Evolutionary conservation across 2,329 filamentous ascomycete species (phyloP).

Genomic region (Trichoderma aggressivum): DNA sequence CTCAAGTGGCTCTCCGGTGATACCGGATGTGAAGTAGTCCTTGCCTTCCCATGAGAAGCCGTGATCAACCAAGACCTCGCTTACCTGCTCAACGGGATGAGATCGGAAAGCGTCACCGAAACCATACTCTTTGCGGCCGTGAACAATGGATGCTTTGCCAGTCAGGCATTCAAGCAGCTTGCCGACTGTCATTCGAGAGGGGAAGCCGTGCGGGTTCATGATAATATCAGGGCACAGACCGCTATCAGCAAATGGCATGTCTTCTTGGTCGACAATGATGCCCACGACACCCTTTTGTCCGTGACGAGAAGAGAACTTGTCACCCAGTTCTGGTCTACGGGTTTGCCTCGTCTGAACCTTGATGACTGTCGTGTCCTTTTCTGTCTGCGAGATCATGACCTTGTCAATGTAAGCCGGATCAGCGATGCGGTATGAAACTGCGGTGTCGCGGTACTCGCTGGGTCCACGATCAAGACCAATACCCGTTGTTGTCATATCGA

Average conservation of each 20-base stretch:
- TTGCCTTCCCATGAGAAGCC: conserved; percentile 98
- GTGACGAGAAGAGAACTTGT: conserved; percentile 98
- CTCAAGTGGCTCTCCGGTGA: conserved; percentile 89
- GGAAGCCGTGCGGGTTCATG: conserved; percentile 99
- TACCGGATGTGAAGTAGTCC: conserved; percentile 91
- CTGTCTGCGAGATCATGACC: conserved; percentile 87
- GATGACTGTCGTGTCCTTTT: conserved; percentile 79
- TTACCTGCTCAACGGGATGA: conserved; percentile 85
- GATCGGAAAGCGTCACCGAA: conserved; percentile 76
- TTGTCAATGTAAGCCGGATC: conserved; percentile 93
- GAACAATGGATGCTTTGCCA: conserved; percentile 86
- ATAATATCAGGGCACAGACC: conserved; percentile 97
- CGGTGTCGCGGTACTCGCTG: conserved; percentile 63
- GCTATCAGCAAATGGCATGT: conserved; percentile 90
- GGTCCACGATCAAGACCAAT: conserved; percentile 64
- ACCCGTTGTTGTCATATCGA: conserved; percentile 70
- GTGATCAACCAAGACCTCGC: conserved; percentile 74
- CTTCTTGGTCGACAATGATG: conserved; percentile 93
- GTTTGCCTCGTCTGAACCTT: conserved; percentile 98
- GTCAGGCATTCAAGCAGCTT: conserved; percentile 95
- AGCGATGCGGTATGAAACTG: conserved; percentile 75
- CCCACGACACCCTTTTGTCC: conserved; percentile 97
- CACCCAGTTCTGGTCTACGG: conserved; percentile 86
- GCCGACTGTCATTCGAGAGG: conserved; percentile 97
- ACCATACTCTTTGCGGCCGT: conserved; percentile 84